Base-by-base conservation (phyloP, 2,329 filamentous ascomycete species). In the Lasiodiplodia sp. region DNA sequence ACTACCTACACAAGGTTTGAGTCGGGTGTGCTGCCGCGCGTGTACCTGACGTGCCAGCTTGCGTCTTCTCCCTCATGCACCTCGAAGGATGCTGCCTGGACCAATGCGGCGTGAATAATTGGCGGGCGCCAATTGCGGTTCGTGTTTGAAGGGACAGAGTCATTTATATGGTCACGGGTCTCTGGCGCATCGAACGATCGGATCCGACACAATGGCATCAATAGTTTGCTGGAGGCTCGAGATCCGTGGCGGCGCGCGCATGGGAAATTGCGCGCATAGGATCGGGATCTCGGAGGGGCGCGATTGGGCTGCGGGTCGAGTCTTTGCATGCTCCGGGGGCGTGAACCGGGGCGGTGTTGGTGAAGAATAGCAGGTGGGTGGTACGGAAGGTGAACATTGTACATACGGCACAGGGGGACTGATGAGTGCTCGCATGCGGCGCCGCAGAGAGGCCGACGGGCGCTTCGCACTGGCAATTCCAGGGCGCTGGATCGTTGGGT, bases 121-220 rank as follows among this genome's bases (percentile, higher is more conserved):
- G 60, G 31, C 21, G 44, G 60, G 60, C 60, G 58, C 58, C 58
- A 63, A 63, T 63, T 63, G 58, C 58, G 58, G 58, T 34, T 51
- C 58, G 58, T n/a, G 58, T 63, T 21, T 52, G 44, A 52, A 47
- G 31, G 60, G 60, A 64, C 44, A 49, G 60, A 64, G 60, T 64
- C 60, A 64, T 51, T 64, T 47, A 64, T 64, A 64, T 64, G 60
- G 60, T 64, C 60, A 64, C 60, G 60, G 60, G 60, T 52, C 38
- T 47, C 18, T n/a, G 11, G 31, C 44, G 60, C 60, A 64, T 64
- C 60, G 60, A 64, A 64, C 60, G 60, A 64, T 64, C 60, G 60
- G 60, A 64, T 52, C 60, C 60, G 60, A 52, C 38, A 31, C 18
- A 52, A 34, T n/a, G 60, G 60, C 60, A 52, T 64, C 60, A 52